phyloP scores from a whole-genome alignment of 108 stramenopile species.

The Conticribra guillardii region DNA sequence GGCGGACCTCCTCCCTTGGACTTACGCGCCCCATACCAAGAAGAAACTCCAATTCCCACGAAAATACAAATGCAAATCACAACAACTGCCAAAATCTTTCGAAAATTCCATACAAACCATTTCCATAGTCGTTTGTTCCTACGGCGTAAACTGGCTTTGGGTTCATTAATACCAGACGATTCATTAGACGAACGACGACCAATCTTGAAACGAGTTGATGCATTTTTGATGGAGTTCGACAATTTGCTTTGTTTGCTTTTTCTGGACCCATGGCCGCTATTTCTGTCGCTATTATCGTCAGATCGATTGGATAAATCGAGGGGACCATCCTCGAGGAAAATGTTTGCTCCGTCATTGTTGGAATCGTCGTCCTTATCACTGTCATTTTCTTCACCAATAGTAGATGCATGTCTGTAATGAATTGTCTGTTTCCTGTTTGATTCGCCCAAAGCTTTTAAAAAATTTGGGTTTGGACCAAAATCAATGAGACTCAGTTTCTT shows the following conservation, averaged over 20 bases:
- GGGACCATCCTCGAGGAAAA: background rate
- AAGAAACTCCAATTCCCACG: constrained; percentile 7
- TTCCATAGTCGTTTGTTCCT: constrained; percentile 40
- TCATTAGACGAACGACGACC: too few relatives aligned
- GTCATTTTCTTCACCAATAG: background rate
- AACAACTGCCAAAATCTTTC: constrained; percentile 28
- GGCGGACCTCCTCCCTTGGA: background rate
- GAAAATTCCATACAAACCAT: constrained; percentile 45
- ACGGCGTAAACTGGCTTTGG: constrained; percentile 12
- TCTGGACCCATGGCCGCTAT: background rate
- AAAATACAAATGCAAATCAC: constrained; percentile 17
- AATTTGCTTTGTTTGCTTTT: too few relatives aligned
- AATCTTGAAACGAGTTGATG: too few relatives aligned
- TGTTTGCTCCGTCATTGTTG: background rate
- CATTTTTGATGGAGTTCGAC: too few relatives aligned
- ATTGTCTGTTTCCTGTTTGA: constrained; percentile 11
- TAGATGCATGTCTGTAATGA: background rate
- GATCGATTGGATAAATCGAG: background rate
- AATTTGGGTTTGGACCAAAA: constrained; percentile 8
- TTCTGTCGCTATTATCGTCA: background rate
- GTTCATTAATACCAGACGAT: constrained; percentile 8
- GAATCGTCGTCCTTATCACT: background rate
- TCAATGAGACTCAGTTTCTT: constrained; percentile 28
- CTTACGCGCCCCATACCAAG: constrained; percentile 21
- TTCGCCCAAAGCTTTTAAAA: constrained; percentile 15